Evolutionary conservation across 2,329 filamentous ascomycete species (phyloP).

Genomic region (Mycosphaerella sp.): DNA sequence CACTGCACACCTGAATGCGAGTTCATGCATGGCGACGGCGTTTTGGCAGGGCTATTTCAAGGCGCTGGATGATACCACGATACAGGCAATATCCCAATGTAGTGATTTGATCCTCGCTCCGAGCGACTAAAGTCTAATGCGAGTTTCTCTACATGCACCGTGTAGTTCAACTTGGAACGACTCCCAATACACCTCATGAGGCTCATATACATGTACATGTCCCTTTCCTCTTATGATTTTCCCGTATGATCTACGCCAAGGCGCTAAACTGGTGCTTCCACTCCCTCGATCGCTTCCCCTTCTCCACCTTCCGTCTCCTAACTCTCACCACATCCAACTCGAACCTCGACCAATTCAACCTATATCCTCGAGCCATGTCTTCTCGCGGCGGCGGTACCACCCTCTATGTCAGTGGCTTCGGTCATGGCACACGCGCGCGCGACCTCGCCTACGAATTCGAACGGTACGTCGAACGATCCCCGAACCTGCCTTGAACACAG

Average conservation of each 20-base stretch:
- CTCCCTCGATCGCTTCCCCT: neutral
- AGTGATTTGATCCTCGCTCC: neutral
- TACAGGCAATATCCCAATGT: neutral
- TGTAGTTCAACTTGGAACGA: too few species aligned
- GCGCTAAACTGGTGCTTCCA: too few species aligned
- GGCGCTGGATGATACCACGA: conserved; percentile 7
- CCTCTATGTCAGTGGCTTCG: conserved; percentile 98
- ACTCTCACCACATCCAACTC: conserved; percentile 9
- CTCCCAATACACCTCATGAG: too few species aligned
- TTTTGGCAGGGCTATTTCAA: conserved; percentile 7
- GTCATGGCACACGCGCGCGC: conserved; percentile 95
- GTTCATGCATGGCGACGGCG: conserved; percentile 15
- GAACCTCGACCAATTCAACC: neutral
- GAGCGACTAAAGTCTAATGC: neutral
- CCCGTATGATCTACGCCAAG: too few species aligned
- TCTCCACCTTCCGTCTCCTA: neutral
- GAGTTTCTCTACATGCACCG: neutral
- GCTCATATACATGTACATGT: too few species aligned
- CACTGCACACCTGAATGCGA: neutral
- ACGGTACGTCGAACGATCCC: conserved; percentile 71
- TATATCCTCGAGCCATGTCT: conserved; percentile 59
- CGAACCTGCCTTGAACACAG: neutral
- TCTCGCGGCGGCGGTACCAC: conserved; percentile 83
- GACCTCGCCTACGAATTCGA: conserved; percentile 99
- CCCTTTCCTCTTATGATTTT: too few species aligned